These are phyloP conservation scores for Pholiota microspora DNA, from an alignment of 768 basidiomycete species.

Conservation along the genomic window DNA sequence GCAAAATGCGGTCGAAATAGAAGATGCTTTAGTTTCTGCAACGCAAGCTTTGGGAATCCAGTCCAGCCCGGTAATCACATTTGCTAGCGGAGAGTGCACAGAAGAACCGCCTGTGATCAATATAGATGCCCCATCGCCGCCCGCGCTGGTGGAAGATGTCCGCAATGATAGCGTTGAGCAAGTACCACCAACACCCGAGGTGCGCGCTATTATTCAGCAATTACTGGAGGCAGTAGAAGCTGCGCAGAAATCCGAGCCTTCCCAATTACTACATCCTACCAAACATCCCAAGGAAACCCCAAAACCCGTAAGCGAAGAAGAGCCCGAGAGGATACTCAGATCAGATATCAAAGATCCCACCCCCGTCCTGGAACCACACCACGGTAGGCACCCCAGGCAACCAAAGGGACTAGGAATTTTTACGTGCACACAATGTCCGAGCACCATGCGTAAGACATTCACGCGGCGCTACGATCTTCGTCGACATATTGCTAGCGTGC, in stretches of 20 bases:
- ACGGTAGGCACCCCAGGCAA: neutral
- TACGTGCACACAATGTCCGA: conserved; percentile 13
- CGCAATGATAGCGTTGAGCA: neutral
- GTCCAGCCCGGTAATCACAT: neutral
- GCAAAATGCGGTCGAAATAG: neutral
- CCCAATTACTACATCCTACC: no score
- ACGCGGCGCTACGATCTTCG: conserved; percentile 19
- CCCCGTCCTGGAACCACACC: neutral
- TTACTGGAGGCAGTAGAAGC: neutral
- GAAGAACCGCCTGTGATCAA: neutral
- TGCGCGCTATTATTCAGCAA: neutral
- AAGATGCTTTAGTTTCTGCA: neutral
- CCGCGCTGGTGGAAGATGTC: neutral
- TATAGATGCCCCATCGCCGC: neutral
- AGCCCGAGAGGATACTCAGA: neutral
- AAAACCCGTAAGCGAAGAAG: neutral
- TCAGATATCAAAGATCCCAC: no score
- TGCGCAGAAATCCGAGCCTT: no score
- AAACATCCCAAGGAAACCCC: no score
- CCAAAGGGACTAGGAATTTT: conserved; percentile 4
- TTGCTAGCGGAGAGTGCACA: neutral
- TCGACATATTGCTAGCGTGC: conserved; percentile 17
- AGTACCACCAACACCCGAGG: neutral
- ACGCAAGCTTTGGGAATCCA: neutral
- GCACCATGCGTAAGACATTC: conserved; percentile 12